phyloP scores from a whole-genome alignment of 2,329 filamentous ascomycete genomes.

The Tolypocladium ophioglossoides region DNA sequence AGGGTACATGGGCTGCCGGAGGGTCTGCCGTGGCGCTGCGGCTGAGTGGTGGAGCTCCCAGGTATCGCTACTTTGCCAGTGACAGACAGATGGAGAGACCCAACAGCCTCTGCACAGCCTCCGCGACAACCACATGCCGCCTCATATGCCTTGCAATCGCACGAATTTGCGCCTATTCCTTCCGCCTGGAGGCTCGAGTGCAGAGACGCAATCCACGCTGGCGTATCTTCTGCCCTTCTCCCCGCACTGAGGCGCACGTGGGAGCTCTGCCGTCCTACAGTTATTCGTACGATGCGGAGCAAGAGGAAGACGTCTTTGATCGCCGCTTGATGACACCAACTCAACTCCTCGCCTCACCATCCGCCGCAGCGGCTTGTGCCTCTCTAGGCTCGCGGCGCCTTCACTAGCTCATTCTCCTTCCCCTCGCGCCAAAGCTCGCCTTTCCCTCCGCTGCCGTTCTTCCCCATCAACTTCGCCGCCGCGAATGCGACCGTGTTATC shows the following conservation, averaged over 20 bases:
- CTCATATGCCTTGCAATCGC: neutral
- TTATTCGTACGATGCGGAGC: neutral
- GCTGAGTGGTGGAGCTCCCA: neutral
- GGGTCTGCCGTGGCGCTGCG: neutral
- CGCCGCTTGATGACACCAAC: neutral
- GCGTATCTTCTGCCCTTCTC: neutral
- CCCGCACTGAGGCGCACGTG: neutral
- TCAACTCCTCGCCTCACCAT: neutral
- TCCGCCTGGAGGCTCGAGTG: neutral
- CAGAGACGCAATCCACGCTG: neutral
- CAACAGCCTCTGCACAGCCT: neutral
- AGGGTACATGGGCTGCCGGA: neutral
- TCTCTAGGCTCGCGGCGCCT: neutral
- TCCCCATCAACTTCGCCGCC: neutral
- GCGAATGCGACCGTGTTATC: neutral
- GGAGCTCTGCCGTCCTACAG: neutral
- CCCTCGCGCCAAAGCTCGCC: neutral
- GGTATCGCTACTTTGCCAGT: neutral
- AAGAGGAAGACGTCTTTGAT: neutral
- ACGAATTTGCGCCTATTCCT: neutral
- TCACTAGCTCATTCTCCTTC: neutral
- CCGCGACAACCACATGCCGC: neutral
- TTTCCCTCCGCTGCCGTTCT: neutral
- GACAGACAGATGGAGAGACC: neutral
- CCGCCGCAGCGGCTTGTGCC: neutral